Conservation (phyloP, 345 rosid genomes). For the Camelina sativa region DNA sequence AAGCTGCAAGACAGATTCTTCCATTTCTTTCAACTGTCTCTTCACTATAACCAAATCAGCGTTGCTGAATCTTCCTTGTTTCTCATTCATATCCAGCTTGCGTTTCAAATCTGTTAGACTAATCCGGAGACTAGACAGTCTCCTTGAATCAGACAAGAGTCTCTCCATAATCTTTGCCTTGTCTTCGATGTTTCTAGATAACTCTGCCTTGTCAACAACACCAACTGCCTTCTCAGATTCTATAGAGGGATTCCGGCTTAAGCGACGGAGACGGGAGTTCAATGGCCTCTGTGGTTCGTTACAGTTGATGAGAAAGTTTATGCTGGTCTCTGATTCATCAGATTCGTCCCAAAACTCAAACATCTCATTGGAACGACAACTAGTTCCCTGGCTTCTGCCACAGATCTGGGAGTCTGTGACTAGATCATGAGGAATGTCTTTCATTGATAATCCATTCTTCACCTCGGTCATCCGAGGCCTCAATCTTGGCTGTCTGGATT, state of each 20-base stretch:
- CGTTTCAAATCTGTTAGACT: slow-evolving; percentile 65
- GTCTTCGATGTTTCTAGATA: slow-evolving; percentile 52
- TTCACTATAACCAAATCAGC: slow-evolving; percentile 59
- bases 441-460: slow-evolving; percentile 51
- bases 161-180: slow-evolving; percentile 68
- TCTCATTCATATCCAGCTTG: slow-evolving; percentile 63
- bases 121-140: slow-evolving; percentile 61
- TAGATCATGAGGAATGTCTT: slow-evolving; percentile 76
- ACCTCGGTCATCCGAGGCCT: slow-evolving; percentile 47
- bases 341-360: slow-evolving; percentile 64
- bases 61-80: slow-evolving; percentile 53
- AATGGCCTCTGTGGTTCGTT: slow-evolving; percentile 8
- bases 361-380: slow-evolving; percentile 47
- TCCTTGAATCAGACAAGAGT: slow-evolving; percentile 72
- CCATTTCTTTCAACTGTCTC: slow-evolving; percentile 68
- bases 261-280: slow-evolving; percentile 1
- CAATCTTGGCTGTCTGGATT: slow-evolving; percentile 45
- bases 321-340: slow-evolving; percentile 46
- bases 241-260: slow-evolving; percentile 44
- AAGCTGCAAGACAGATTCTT: slow-evolving; percentile 64
- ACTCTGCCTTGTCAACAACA: slow-evolving; percentile 64
- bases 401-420: slow-evolving; percentile 51
- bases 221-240: slow-evolving; percentile 69
- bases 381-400: slow-evolving; percentile 53
- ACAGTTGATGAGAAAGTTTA: slow-evolving; percentile 24